phyloP scores from a whole-genome alignment of 169 alveolate species.

The Eimeria praecox region DNA sequence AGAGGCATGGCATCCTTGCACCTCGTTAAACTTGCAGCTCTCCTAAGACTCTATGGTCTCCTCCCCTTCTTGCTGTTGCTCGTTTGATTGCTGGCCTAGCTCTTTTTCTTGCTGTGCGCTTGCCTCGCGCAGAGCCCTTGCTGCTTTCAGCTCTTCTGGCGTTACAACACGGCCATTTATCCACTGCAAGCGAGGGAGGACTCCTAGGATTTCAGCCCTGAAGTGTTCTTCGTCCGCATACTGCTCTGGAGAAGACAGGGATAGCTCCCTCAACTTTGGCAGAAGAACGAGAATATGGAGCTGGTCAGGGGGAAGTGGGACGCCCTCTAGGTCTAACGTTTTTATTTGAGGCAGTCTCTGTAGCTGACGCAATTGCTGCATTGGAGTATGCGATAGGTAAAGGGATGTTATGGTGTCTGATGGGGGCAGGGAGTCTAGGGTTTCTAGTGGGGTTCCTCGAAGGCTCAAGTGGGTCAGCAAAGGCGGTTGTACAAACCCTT shows the following conservation, averaged over 20 bases:
- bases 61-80: slow-evolving; percentile 2
- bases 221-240: slow-evolving; percentile 55
- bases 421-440: slow-evolving; percentile 55
- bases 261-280: slow-evolving; percentile 70
- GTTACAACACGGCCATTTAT: slow-evolving; percentile 76
- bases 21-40: background rate
- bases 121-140: slow-evolving; percentile 59
- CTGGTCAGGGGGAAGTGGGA: slow-evolving; percentile 33
- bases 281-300: slow-evolving; percentile 62
- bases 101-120: slow-evolving; percentile 61
- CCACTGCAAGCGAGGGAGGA: slow-evolving; percentile 70
- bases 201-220: slow-evolving; percentile 65
- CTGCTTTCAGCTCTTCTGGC: slow-evolving; percentile 67
- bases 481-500: slow-evolving; percentile 71
- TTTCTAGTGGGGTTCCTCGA: slow-evolving; percentile 58
- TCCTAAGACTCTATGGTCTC: background rate
- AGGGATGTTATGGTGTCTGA: slow-evolving; percentile 67
- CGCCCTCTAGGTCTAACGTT: slow-evolving; percentile 63
- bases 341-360: slow-evolving; percentile 53
- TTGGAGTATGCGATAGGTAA: slow-evolving; percentile 66
- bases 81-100: background rate
- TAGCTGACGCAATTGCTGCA: slow-evolving; percentile 59
- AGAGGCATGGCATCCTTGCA: too few relatives aligned
- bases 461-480: slow-evolving; percentile 72
- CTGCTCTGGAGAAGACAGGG: slow-evolving; percentile 61